A percentile compares a stretch with the other conserved stretches of the same genome.
Evolutionary conservation across 305 asterid genomes (phyloP).

Genomic region (Striga hermonthica): DNA sequence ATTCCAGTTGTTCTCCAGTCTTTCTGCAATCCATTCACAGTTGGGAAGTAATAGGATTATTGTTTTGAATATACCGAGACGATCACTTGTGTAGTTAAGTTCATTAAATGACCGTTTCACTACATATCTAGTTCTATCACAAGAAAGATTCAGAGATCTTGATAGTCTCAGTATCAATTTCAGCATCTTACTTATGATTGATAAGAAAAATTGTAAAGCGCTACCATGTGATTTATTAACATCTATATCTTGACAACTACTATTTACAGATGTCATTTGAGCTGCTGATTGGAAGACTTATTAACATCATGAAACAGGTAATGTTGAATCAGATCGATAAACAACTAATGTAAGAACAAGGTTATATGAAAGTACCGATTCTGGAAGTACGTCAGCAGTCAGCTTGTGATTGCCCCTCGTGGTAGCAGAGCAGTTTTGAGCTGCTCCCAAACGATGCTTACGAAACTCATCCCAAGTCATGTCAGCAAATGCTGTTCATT

Average conservation of each 20-base stretch:
- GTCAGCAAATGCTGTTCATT: slow-evolving; percentile 73
- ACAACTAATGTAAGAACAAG: slow-evolving; percentile 9
- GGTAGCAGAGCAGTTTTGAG: slow-evolving; percentile 98
- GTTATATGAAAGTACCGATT: slow-evolving; percentile 44
- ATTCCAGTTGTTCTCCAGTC: slow-evolving; percentile 91
- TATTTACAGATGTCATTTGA: neutral
- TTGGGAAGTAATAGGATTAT: neutral
- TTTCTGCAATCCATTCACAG: slow-evolving; percentile 42
- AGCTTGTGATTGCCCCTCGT: slow-evolving; percentile 71
- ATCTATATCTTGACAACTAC: neutral
- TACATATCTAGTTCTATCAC: neutral
- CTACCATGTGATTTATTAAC: neutral
- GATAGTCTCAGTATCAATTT: neutral
- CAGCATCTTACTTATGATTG: neutral
- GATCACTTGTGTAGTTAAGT: neutral
- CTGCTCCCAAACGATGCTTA: slow-evolving; percentile 71
- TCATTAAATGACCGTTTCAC: neutral
- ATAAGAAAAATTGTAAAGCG: neutral
- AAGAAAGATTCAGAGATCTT: neutral
- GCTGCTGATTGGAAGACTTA: neutral
- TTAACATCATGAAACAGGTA: slow-evolving; percentile 4
- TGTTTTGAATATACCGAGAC: neutral
- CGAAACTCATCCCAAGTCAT: slow-evolving; percentile 95
- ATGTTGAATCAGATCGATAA: neutral
- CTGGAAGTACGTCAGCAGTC: slow-evolving; percentile 58